A percentile compares a stretch with the other conserved stretches of the same genome.
These are phyloP conservation scores for Cladorrhinum samala DNA, from an alignment of 495 filamentous ascomycete genomes.

Conservation along the genomic window DNA sequence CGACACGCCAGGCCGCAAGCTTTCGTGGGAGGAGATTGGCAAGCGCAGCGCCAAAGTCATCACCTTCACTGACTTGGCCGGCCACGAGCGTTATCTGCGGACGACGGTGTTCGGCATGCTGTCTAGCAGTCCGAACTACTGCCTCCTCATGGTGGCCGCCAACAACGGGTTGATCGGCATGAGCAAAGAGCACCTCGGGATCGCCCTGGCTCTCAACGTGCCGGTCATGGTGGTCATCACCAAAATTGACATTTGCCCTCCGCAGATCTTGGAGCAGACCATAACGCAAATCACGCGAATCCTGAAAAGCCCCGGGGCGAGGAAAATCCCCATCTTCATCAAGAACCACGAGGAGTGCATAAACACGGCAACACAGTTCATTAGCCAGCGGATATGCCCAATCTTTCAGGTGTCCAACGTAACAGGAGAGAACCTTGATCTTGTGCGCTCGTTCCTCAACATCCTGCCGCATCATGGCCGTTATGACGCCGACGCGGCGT, in stretches of 20 bases:
- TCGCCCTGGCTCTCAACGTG: conserved; percentile 90
- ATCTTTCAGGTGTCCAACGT: conserved; percentile 99
- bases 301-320: conserved; percentile 84
- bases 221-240: conserved; percentile 98
- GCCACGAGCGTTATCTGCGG: conserved; percentile 90
- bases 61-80: conserved; percentile 90
- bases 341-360: conserved; percentile 87
- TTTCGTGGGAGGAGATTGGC: conserved; percentile 98
- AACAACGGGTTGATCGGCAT: conserved; percentile 97
- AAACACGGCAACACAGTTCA: conserved; percentile 92
- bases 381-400: conserved; percentile 90
- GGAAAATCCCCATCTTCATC: conserved; percentile 97
- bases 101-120: conserved; percentile 95
- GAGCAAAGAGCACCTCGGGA: conserved; percentile 96
- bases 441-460: conserved; percentile 86
- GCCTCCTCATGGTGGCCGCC: conserved; percentile 94
- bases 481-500: conserved; percentile 79
- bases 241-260: conserved; percentile 98
- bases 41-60: conserved; percentile 94
- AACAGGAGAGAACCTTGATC: conserved; percentile 74
- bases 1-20: conserved; percentile 63
- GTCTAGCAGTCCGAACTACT: conserved; percentile 95
- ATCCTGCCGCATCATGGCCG: conserved; percentile 93
- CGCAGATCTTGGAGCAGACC: conserved; percentile 90
- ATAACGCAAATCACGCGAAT: conserved; percentile 88